A percentile compares a stretch with the other conserved stretches of the same genome.
Conservation (phyloP, 805 yeast genomes). For the Torulaspora maleeae region DNA sequence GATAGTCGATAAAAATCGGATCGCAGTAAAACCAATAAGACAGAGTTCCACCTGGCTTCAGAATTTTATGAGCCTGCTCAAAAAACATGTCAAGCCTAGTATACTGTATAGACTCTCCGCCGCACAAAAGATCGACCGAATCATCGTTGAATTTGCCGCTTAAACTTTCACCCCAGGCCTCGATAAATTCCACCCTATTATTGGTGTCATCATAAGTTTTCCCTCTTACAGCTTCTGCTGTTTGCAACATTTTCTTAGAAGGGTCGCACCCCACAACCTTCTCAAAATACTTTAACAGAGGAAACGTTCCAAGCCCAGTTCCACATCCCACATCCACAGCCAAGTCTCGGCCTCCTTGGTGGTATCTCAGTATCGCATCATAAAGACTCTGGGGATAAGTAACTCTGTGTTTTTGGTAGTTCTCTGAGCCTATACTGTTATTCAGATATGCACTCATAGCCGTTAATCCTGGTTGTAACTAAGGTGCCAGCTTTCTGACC, state of each 20-base stretch:
- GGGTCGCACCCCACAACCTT: slow-evolving; percentile 55
- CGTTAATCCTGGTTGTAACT: too few species aligned
- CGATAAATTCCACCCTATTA: slow-evolving; percentile 22
- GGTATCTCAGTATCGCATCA: slow-evolving; percentile 40
- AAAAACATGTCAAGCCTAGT: slow-evolving; percentile 50
- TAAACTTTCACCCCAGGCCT: slow-evolving; percentile 29
- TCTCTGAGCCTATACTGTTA: slow-evolving; percentile 41
- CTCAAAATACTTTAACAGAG: slow-evolving; percentile 37
- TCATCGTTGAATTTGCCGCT: slow-evolving; percentile 6
- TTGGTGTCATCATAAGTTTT: slow-evolving; percentile 12
- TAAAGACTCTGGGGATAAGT: slow-evolving; percentile 54
- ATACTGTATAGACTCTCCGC: slow-evolving; percentile 82
- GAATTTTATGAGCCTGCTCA: slow-evolving; percentile 43
- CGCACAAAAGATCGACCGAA: slow-evolving; percentile 48
- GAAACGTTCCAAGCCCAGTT: slow-evolving; percentile 58
- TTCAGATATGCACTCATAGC: slow-evolving; percentile 13
- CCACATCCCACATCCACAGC: slow-evolving; percentile 66
- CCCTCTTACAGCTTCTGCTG: slow-evolving; percentile 32
- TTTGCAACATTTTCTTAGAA: slow-evolving; percentile 47
- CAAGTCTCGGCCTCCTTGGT: slow-evolving; percentile 30
- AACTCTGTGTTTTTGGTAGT: slow-evolving; percentile 55
- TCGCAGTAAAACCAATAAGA: slow-evolving; percentile 73
- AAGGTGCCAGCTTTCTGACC: too few species aligned
- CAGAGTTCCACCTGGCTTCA: slow-evolving; percentile 57
- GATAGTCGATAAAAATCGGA: slow-evolving; percentile 52